A percentile compares a stretch with the other conserved stretches of the same genome.
Evolutionary conservation across 2,329 filamentous ascomycete genomes (phyloP).

Genomic region (Zalaria sp.): DNA sequence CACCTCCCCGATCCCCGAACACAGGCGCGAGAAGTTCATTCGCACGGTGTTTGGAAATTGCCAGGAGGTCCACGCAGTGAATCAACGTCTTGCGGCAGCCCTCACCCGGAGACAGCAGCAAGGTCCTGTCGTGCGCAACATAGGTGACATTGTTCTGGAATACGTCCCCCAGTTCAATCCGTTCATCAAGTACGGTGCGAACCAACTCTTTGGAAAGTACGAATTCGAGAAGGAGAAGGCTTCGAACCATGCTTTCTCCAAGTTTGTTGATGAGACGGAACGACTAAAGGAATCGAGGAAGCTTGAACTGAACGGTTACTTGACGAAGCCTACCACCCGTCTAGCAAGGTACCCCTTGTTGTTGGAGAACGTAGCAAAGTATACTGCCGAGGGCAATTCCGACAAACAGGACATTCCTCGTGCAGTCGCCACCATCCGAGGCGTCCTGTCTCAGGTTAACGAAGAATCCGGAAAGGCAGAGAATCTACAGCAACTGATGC

Average conservation of each 20-base stretch:
- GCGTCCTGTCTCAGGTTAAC: conserved; percentile 79
- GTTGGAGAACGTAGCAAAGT: conserved; percentile 81
- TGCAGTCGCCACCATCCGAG: conserved; percentile 73
- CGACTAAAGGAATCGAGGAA: conserved; percentile 92
- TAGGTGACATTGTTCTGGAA: conserved; percentile 90
- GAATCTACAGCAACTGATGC: conserved; percentile 90
- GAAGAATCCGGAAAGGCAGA: conserved; percentile 92
- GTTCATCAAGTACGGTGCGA: conserved; percentile 92
- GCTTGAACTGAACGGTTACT: conserved; percentile 89
- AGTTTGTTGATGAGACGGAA: conserved; percentile 94
- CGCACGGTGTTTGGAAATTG: conserved; percentile 93
- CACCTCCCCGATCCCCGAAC: conserved; percentile 74
- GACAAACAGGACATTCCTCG: conserved; percentile 89
- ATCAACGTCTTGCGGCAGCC: conserved; percentile 74
- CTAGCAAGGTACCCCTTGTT: conserved; percentile 86
- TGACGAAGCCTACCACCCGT: conserved; percentile 94
- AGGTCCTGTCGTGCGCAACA: conserved; percentile 70
- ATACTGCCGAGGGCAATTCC: conserved; percentile 75
- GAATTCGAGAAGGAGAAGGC: conserved; percentile 95
- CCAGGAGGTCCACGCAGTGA: conserved; percentile 85
- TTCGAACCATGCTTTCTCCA: conserved; percentile 68
- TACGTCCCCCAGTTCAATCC: conserved; percentile 87
- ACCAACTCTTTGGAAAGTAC: conserved; percentile 91
- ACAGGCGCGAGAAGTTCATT: conserved; percentile 79
- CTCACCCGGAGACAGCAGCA: conserved; percentile 85